These are phyloP conservation scores for Endocalyx cinctus DNA, from an alignment of 2,329 filamentous ascomycete genomes.

Conservation along the genomic window DNA sequence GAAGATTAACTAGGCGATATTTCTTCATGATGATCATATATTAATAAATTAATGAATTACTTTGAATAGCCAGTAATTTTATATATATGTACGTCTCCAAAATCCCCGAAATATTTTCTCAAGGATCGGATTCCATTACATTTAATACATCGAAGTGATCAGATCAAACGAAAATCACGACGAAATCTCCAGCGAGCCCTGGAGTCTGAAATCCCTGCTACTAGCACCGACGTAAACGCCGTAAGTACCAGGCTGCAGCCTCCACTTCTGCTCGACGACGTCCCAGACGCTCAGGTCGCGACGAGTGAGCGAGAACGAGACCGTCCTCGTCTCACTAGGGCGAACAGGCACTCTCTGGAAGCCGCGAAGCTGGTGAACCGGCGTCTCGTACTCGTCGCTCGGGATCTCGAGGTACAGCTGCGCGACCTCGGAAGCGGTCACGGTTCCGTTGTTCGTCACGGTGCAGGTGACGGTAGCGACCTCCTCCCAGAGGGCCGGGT, in stretches of 20 bases:
- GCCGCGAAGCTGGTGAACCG: conserved; percentile 59
- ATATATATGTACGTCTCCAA: no score
- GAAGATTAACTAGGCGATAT: no score
- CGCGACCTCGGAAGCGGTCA: conserved; percentile 35
- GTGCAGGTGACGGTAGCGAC: conserved; percentile 42
- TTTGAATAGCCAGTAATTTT: no score
- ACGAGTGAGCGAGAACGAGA: conserved; percentile 55
- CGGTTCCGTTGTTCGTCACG: conserved; percentile 46
- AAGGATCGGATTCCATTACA: no score
- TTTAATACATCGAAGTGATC: no score
- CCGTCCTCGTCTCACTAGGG: conserved; percentile 44
- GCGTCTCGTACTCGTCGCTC: conserved; percentile 49
- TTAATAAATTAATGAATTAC: no score
- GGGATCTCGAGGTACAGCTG: conserved; percentile 42
- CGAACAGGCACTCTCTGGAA: conserved; percentile 63
- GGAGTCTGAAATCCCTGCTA: conserved; percentile 3
- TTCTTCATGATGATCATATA: no score
- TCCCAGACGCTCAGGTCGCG: conserved; percentile 71
- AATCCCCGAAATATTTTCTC: no score
- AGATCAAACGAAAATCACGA: no score
- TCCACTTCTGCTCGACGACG: conserved; percentile 61
- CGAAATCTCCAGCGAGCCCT: conserved; percentile 3
- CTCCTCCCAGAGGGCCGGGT: conserved; percentile 55
- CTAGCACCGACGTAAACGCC: conserved; percentile 3
- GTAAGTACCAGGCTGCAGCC: conserved; percentile 21